Conservation (phyloP, 306 rosid genomes). For the Inga oerstediana region DNA sequence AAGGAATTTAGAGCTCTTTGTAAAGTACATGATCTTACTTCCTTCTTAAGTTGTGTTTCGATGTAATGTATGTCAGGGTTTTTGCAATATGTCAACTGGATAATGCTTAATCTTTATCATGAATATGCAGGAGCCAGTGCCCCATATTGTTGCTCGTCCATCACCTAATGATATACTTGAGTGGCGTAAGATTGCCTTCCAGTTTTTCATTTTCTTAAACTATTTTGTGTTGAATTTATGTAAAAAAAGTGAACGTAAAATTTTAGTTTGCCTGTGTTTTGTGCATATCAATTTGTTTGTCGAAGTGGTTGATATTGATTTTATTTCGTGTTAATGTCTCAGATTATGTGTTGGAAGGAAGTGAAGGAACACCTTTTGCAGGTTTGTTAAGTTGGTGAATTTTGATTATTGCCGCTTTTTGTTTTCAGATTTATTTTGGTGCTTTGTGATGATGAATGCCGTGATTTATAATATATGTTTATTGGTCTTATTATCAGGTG, state of each 20-base stretch:
- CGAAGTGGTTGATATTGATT: constrained; percentile 34
- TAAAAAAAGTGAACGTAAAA: background rate
- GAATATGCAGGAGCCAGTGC: constrained; percentile 85
- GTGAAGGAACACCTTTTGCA: constrained; percentile 96
- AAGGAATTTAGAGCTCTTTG: constrained; percentile 98
- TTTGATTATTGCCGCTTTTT: constrained; percentile 26
- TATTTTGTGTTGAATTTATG: constrained; percentile 5
- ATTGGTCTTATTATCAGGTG: constrained; percentile 51
- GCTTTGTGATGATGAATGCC: constrained; percentile 14
- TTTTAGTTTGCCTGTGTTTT: background rate
- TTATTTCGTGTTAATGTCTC: constrained; percentile 35
- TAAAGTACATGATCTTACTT: constrained; percentile 60
- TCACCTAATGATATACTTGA: constrained; percentile 97
- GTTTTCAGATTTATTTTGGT: constrained; percentile 16
- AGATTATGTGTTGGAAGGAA: constrained; percentile 99
- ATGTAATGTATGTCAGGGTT: background rate
- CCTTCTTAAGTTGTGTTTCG: background rate
- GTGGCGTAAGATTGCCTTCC: constrained; percentile 88
- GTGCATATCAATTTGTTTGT: constrained; percentile 6
- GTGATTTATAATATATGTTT: constrained; percentile 7
- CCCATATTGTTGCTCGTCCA: constrained; percentile 94
- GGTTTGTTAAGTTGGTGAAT: constrained; percentile 50
- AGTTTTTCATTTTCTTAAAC: background rate
- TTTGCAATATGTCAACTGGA: constrained; percentile 7
- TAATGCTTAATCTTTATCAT: constrained; percentile 35